A percentile compares a stretch with the other conserved stretches of the same genome.
These are phyloP conservation scores for Ophiosphaerella narmari DNA, from an alignment of 2,329 filamentous ascomycete species.

Conservation along the genomic window DNA sequence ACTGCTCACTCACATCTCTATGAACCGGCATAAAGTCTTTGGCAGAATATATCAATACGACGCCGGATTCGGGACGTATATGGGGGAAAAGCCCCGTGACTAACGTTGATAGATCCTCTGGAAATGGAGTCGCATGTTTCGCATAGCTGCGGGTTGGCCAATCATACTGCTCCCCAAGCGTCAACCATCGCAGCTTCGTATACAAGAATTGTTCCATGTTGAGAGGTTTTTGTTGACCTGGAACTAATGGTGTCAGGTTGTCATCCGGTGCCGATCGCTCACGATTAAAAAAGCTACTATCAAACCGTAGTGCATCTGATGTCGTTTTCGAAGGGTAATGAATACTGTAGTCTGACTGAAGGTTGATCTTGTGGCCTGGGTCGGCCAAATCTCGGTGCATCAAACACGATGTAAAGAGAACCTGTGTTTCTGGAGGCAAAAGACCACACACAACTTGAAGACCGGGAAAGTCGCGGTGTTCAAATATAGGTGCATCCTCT, in stretches of 20 bases:
- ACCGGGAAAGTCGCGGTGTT: slow-evolving; percentile 52
- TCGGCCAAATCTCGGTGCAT: slow-evolving; percentile 79
- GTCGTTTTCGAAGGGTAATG: slow-evolving; percentile 59
- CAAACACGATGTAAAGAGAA: slow-evolving; percentile 71
- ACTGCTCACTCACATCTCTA: slow-evolving; percentile 89
- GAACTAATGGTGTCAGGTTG: slow-evolving; percentile 64
- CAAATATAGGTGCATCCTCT: slow-evolving; percentile 39
- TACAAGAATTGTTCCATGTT: slow-evolving; percentile 73
- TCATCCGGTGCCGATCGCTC: slow-evolving; percentile 33
- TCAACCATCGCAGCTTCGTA: slow-evolving; percentile 89
- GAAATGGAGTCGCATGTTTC: slow-evolving; percentile 70
- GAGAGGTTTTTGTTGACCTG: slow-evolving; percentile 72
- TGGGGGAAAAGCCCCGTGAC: slow-evolving; percentile 76
- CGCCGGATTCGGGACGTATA: slow-evolving; percentile 83
- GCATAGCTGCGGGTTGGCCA: slow-evolving; percentile 92
- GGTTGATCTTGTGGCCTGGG: slow-evolving; percentile 79
- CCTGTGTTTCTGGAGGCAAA: slow-evolving; percentile 73
- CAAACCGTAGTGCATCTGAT: slow-evolving; percentile 24
- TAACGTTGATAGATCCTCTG: slow-evolving; percentile 71
- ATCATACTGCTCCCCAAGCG: slow-evolving; percentile 93
- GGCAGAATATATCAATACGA: slow-evolving; percentile 89
- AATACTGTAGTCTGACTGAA: slow-evolving; percentile 79
- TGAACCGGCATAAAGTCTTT: slow-evolving; percentile 93
- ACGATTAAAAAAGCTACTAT: slow-evolving; percentile 40
- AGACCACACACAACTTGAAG: slow-evolving; percentile 78